Conservation (phyloP, 805 yeast species). For the Cyberlindnera misumaiensis region DNA sequence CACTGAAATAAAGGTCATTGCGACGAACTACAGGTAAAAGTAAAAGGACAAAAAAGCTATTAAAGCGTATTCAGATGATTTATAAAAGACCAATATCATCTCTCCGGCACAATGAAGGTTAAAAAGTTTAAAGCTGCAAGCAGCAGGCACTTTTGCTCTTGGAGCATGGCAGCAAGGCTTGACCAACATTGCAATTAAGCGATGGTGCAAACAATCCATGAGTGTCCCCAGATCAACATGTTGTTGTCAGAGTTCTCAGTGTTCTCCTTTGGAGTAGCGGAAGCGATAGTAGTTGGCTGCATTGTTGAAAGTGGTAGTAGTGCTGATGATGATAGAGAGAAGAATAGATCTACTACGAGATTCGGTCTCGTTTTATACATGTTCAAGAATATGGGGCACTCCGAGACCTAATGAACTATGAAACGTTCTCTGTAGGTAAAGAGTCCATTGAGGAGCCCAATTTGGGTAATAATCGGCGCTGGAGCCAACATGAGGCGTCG, state of each 20-base stretch:
- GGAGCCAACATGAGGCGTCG: too few relatives aligned
- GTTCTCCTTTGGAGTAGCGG: constrained; percentile 10
- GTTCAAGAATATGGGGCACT: neutral
- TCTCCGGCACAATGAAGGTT: neutral
- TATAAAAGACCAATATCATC: neutral
- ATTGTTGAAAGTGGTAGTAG: constrained; percentile 1
- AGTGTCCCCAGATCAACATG: constrained; percentile 3
- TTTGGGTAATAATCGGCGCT: too few relatives aligned
- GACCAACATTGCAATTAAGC: too few relatives aligned
- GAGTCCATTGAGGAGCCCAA: neutral
- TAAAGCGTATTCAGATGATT: too few relatives aligned
- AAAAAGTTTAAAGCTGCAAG: too few relatives aligned
- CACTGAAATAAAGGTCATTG: too few relatives aligned
- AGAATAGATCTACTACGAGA: neutral
- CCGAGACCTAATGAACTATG: neutral
- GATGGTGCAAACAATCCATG: constrained; percentile 9
- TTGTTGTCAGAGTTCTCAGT: constrained; percentile 10
- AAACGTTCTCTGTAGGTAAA: neutral
- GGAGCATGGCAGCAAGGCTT: too few relatives aligned
- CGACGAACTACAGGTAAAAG: too few relatives aligned
- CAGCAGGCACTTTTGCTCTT: too few relatives aligned
- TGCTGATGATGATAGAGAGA: constrained; percentile 1
- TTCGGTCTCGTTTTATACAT: neutral
- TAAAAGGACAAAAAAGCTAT: neutral
- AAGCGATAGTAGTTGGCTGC: constrained; percentile 7